These are phyloP conservation scores for Astraeus odoratus DNA, from an alignment of 768 basidiomycete genomes.

Conservation along the genomic window DNA sequence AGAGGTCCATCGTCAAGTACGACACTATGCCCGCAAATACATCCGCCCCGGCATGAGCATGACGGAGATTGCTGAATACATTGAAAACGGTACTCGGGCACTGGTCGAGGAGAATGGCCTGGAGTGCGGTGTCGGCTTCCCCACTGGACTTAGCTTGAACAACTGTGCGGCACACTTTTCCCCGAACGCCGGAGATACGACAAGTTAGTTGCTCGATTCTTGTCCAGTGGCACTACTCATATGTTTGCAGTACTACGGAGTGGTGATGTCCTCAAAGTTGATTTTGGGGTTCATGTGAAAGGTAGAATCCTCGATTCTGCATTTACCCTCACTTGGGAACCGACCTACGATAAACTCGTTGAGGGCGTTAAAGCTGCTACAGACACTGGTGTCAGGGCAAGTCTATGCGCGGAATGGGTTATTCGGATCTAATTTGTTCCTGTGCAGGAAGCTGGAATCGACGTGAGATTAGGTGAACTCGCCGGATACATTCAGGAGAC, in stretches of 20 bases:
- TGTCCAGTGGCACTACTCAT: constrained; percentile 5
- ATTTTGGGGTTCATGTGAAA: constrained; percentile 94
- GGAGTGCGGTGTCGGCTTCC: constrained; percentile 88
- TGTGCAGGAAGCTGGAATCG: constrained; percentile 88
- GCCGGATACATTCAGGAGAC: constrained; percentile 93
- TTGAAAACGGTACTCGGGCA: constrained; percentile 87
- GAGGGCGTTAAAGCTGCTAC: constrained; percentile 94
- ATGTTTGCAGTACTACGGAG: constrained; percentile 60
- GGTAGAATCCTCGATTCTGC: constrained; percentile 96
- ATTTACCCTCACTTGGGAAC: constrained; percentile 87
- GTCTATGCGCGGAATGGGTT: constrained; percentile 10
- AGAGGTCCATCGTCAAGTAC: constrained; percentile 94
- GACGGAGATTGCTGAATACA: constrained; percentile 89
- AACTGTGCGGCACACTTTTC: constrained; percentile 95
- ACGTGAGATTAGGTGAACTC: constrained; percentile 88
- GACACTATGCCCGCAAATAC: constrained; percentile 68
- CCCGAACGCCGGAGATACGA: constrained; percentile 89
- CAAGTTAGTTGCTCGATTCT: constrained; percentile 39
- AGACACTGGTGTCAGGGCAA: constrained; percentile 80
- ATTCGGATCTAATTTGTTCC: constrained; percentile 1
- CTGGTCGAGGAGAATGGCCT: constrained; percentile 88
- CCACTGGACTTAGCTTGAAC: constrained; percentile 91
- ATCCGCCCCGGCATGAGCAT: constrained; percentile 92
- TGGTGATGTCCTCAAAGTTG: constrained; percentile 92
- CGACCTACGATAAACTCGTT: constrained; percentile 81